These are phyloP conservation scores for Xerocomus nothofagi DNA, from an alignment of 1,284 basidiomycete genomes.

Conservation along the genomic window DNA sequence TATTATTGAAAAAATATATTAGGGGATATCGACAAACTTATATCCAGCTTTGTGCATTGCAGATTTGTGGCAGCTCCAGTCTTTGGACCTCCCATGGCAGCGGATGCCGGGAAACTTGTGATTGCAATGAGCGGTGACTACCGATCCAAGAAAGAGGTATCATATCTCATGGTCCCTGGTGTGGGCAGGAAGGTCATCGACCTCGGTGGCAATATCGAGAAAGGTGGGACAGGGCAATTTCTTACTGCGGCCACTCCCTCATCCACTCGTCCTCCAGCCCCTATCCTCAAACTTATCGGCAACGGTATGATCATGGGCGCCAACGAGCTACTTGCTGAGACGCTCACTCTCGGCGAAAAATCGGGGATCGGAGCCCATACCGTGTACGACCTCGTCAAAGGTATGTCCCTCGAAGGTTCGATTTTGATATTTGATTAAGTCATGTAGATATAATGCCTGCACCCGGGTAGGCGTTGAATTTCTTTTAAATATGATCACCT, in stretches of 20 bases:
- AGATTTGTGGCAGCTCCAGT: conserved; percentile 79
- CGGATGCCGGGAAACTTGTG: conserved; percentile 69
- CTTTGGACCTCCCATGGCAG: conserved; percentile 72
- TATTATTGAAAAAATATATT: not conserved
- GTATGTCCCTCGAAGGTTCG: conserved; percentile 35
- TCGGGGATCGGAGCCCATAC: conserved; percentile 72
- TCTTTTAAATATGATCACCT: not conserved
- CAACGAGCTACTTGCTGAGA: conserved; percentile 79
- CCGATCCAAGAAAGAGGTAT: conserved; percentile 79
- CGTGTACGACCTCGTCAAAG: conserved; percentile 60
- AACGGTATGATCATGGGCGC: conserved; percentile 70
- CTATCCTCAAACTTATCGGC: conserved; percentile 79
- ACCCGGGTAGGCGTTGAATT: conserved; percentile 43
- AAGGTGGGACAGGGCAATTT: conserved; percentile 45
- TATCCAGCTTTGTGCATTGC: conserved; percentile 61
- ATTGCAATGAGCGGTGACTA: conserved; percentile 84
- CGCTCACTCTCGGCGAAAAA: conserved; percentile 83
- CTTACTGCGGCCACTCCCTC: not conserved
- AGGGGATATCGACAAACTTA: conserved; percentile 72
- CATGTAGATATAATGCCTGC: conserved; percentile 58
- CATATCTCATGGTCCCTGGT: conserved; percentile 74
- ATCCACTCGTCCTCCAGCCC: conserved; percentile 43
- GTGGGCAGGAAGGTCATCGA: conserved; percentile 77
- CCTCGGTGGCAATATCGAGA: conserved; percentile 75
- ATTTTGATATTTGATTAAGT: conserved; percentile 16